Evolutionary conservation across 2,329 filamentous ascomycete species (phyloP).

Genomic region (Claviceps africana): DNA sequence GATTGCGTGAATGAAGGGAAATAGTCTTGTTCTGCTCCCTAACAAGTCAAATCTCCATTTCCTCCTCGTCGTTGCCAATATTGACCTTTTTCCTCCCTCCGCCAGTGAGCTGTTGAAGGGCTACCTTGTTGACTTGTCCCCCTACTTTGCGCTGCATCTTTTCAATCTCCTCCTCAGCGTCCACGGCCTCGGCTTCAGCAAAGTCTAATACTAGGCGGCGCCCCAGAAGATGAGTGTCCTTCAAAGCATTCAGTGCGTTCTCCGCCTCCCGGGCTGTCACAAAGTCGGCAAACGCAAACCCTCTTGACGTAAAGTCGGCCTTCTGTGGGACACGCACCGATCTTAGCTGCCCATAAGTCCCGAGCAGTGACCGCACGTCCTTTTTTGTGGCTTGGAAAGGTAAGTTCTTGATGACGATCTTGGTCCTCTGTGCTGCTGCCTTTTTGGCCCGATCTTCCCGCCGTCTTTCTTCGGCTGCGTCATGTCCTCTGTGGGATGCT

Average conservation of each 20-base stretch:
- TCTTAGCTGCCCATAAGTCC: slow-evolving; percentile 80
- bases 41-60: slow-evolving; percentile 24
- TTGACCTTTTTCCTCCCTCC: slow-evolving; percentile 78
- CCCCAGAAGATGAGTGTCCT: slow-evolving; percentile 85
- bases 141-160: slow-evolving; percentile 96
- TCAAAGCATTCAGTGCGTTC: slow-evolving; percentile 81
- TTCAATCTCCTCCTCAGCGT: slow-evolving; percentile 89
- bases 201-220: slow-evolving; percentile 83
- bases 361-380: slow-evolving; percentile 73
- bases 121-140: slow-evolving; percentile 79
- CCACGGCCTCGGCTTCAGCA: slow-evolving; percentile 73
- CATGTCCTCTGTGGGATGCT: slow-evolving; percentile 71
- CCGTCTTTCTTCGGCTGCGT: slow-evolving; percentile 76
- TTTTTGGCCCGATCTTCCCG: slow-evolving; percentile 77
- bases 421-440: slow-evolving; percentile 60
- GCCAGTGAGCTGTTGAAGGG: slow-evolving; percentile 74
- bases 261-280: slow-evolving; percentile 77
- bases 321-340: slow-evolving; percentile 92
- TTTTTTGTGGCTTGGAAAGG: slow-evolving; percentile 93
- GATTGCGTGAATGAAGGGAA: slow-evolving; percentile 4
- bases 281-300: slow-evolving; percentile 96
- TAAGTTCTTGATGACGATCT: slow-evolving; percentile 96
- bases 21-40: slow-evolving; percentile 10
- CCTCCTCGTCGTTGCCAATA: slow-evolving; percentile 58
- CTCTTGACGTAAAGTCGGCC: slow-evolving; percentile 75